Evolutionary conservation across 2,329 filamentous ascomycete genomes (phyloP), one percentile per base, ranked within the genome.

Genomic region (Rhytidhysteron rufulum): DNA sequence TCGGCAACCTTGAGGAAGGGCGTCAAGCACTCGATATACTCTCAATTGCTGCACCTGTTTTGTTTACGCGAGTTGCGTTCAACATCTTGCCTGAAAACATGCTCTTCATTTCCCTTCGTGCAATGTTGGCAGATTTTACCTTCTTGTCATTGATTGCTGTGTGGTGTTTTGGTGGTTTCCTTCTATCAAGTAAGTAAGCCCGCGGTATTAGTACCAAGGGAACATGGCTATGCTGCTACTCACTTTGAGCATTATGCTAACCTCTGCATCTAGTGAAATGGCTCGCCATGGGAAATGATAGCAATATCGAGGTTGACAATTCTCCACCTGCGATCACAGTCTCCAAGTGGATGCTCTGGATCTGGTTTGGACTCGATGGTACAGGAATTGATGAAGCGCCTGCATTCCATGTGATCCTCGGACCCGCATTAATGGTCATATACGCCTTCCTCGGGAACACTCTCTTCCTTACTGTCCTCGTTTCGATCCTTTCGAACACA

Each of bases 331-430:
- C 82, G 4, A 68, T 85, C 65, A 86, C 83, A 1, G 89, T 93
- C 46, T 81, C 81, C 32, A 89, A 90, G 64, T 94, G 88, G 88
- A 91, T 94, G 86, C 77, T 93, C 2, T 93, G 86, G 77, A 90
- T 94, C 48, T 94, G 88, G 88, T 93, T 94, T 57, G 88, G 88
- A 2, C 77, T 94, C 2, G 88, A 93, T 53, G 88, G 62, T 25
- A 85, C 66, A 29, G 74, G 76, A 2, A 76, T 79, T 25, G 67
- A 75, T 45, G 68, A 73, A 42, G 75, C 75, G 54, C 73, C 77
- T 17, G 80, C 87, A 42, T 88, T 93, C 56, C 87, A 94, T 66
- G 79, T 80, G 73, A 67, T 89, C n/a, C 72, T 93, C 1, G 88
- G 88, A 0, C 88, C 88, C 0, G 74, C 80, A 2, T 69, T 93